Evolutionary conservation across 1,284 basidiomycete species (phyloP).

Genomic region (Microbotryum violaceum): DNA sequence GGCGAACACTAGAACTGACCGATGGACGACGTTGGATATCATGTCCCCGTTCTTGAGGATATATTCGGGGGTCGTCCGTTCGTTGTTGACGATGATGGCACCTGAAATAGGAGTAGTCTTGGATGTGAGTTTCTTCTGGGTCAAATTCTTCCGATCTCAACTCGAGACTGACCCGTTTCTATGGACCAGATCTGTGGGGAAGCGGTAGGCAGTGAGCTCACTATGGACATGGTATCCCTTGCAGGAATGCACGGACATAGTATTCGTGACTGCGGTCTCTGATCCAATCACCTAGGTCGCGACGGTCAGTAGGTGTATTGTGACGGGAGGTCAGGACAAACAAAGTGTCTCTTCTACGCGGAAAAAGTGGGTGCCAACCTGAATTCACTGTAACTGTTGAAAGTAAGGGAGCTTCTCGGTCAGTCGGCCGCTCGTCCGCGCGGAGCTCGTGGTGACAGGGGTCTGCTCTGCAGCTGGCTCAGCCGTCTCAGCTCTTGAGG

Average conservation of each 20-base stretch:
- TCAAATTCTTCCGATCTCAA: slow-evolving; percentile 7
- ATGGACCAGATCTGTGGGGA: slow-evolving; percentile 27
- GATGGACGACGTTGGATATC: slow-evolving; percentile 31
- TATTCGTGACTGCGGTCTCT: slow-evolving; percentile 43
- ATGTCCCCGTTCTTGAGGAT: slow-evolving; percentile 74
- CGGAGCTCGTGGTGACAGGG: too few relatives aligned
- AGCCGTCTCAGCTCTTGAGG: slow-evolving; percentile 10
- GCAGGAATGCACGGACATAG: slow-evolving; percentile 33
- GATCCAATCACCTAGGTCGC: slow-evolving; percentile 20
- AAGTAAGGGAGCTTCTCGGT: background rate
- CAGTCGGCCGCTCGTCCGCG: background rate
- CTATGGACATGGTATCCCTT: background rate
- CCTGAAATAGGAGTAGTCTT: slow-evolving; percentile 54
- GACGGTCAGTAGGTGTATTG: background rate
- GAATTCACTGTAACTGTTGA: slow-evolving; percentile 34
- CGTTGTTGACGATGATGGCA: slow-evolving; percentile 86
- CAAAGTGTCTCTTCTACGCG: slow-evolving; percentile 40
- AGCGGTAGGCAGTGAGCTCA: background rate
- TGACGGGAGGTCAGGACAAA: slow-evolving; percentile 4
- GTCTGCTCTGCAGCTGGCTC: too few relatives aligned
- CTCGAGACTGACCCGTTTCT: slow-evolving; percentile 16
- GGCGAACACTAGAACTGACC: slow-evolving; percentile 10
- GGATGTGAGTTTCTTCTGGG: slow-evolving; percentile 4
- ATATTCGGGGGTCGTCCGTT: slow-evolving; percentile 66
- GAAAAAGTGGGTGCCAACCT: slow-evolving; percentile 29